A percentile compares a stretch with the other conserved stretches of the same genome.
Evolutionary conservation across 164 flowering plant species (phyloP).

Genomic region (Berberis thunbergii): DNA sequence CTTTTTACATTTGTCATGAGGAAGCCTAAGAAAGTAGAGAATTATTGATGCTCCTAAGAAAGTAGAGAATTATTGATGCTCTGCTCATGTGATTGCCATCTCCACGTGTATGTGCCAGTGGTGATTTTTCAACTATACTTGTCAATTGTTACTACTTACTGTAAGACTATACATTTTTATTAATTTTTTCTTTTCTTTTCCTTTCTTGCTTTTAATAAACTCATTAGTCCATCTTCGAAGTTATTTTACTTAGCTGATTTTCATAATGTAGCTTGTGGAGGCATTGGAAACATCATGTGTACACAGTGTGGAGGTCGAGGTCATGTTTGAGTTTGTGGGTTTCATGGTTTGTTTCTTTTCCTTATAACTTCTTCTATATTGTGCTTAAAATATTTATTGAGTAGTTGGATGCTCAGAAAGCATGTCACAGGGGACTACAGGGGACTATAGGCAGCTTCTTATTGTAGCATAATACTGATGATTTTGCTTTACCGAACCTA

Average conservation of each 20-base stretch:
- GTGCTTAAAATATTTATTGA: not conserved
- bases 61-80: too few relatives aligned
- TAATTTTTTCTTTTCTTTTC: too few relatives aligned
- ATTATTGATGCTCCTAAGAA: too few relatives aligned
- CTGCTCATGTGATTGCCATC: too few relatives aligned
- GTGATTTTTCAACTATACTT: too few relatives aligned
- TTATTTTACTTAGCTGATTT: not conserved
- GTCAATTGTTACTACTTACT: too few relatives aligned
- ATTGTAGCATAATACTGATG: not conserved
- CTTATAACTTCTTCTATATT: not conserved
- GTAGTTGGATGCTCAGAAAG: not conserved
- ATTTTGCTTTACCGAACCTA: too few relatives aligned
- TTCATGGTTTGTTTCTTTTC: not conserved
- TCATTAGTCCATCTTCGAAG: not conserved
- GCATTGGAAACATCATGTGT: slow-evolving; percentile 42
- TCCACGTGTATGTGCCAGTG: too few relatives aligned
- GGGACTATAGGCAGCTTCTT: not conserved
- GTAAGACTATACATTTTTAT: too few relatives aligned
- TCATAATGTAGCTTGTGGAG: slow-evolving; percentile 48
- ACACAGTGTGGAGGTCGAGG: slow-evolving; percentile 43
- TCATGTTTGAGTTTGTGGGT: slow-evolving; percentile 14
- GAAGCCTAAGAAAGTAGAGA: too few relatives aligned
- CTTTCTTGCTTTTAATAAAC: too few relatives aligned
- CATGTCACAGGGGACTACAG: not conserved
- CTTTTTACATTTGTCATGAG: too few relatives aligned